Percentiles rank a stretch among this genome's conserved stretches.
phyloP scores from a whole-genome alignment of 441 rosid genomes.

The Corymbia calophylla region DNA sequence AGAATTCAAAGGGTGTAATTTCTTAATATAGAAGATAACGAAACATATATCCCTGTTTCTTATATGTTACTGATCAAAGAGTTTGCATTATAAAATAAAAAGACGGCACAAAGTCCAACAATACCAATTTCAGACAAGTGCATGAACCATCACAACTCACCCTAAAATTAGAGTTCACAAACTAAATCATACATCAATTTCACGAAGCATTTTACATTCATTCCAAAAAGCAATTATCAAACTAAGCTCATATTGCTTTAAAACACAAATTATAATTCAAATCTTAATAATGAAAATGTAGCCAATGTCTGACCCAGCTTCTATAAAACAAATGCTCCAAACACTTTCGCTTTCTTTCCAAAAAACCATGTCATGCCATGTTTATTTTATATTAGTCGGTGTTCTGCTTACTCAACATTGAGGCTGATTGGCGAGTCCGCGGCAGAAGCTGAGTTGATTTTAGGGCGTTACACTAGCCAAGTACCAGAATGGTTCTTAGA shows the following conservation, averaged over 20 bases:
- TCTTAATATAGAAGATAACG: not conserved
- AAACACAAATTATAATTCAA: not conserved
- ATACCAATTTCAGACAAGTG: not conserved
- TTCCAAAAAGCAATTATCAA: not conserved
- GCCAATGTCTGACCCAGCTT: not conserved
- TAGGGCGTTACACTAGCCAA: not conserved
- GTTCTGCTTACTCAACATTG: not conserved
- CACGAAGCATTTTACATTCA: not conserved
- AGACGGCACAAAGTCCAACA: not conserved
- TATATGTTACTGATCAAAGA: rapidly evolving
- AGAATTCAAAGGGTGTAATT: rapidly evolving
- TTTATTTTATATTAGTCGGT: not conserved
- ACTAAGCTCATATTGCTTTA: not conserved
- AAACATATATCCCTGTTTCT: not conserved
- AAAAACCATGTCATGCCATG: not conserved
- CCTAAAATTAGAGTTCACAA: not conserved
- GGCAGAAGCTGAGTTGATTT: not conserved
- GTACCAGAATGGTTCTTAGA: not conserved
- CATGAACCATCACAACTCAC: not conserved
- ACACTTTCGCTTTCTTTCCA: not conserved
- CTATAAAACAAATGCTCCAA: not conserved
- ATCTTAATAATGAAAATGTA: not conserved
- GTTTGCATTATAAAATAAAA: not conserved
- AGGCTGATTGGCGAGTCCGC: not conserved
- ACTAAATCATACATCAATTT: not conserved